Conservation (phyloP, 2,329 filamentous ascomycete species). For the Penicillium sp. region DNA sequence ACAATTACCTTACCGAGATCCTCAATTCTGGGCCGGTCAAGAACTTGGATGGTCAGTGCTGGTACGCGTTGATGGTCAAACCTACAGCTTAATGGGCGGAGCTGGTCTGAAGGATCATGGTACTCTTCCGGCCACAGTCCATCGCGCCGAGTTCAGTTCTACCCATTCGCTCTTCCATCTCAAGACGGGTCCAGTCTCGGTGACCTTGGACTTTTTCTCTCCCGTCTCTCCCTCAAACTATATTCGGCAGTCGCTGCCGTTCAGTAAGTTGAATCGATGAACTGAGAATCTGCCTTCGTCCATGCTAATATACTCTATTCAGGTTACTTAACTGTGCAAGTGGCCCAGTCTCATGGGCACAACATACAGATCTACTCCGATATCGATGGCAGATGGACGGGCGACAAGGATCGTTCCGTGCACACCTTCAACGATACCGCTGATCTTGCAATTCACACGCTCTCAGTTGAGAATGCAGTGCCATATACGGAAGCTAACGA, state of each 20-base stretch:
- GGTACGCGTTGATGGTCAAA: slow-evolving; percentile 37
- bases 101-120: slow-evolving; percentile 19
- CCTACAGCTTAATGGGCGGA: slow-evolving; percentile 42
- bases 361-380: slow-evolving; percentile 41
- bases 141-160: slow-evolving; percentile 37
- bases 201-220: slow-evolving; percentile 43
- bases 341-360: slow-evolving; percentile 19
- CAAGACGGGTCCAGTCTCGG: slow-evolving; percentile 30
- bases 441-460: slow-evolving; percentile 29
- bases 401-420: slow-evolving; percentile 24
- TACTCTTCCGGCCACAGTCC: slow-evolving; percentile 32
- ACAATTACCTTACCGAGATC: slow-evolving; percentile 33
- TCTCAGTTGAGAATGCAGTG: slow-evolving; percentile 29
- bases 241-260: slow-evolving; percentile 42
- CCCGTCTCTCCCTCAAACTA: slow-evolving; percentile 42
- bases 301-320: neutral
- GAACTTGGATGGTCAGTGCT: slow-evolving; percentile 41
- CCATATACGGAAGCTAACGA: slow-evolving; percentile 35
- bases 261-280: slow-evolving; percentile 23
- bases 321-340: slow-evolving; percentile 41
- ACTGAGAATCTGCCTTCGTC: no score
- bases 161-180: slow-evolving; percentile 41
- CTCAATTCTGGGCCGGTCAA: slow-evolving; percentile 43
- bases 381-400: slow-evolving; percentile 44
- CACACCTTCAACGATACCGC: slow-evolving; percentile 22